Conservation (phyloP, 176 grass and related monocot genomes). For the Rhipidocladum racemiflorum region DNA sequence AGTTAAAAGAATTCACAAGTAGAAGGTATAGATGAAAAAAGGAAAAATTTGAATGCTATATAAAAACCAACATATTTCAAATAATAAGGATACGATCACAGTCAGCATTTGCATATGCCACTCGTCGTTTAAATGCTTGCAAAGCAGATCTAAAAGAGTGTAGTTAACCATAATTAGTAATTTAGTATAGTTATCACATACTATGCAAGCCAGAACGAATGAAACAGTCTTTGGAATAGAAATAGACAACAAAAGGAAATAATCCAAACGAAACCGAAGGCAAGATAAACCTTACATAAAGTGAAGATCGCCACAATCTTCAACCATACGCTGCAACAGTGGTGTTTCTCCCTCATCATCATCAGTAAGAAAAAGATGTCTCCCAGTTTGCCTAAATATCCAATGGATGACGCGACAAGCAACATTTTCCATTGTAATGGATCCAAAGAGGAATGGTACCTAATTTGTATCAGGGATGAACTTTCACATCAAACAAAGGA, state of each 20-base stretch:
- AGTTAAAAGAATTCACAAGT: conserved; percentile 38
- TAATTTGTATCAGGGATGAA: conserved; percentile 36
- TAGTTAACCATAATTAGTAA: neutral
- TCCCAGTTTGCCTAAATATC: conserved; percentile 88
- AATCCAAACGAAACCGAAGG: neutral
- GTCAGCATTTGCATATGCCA: conserved; percentile 76
- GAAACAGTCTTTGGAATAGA: neutral
- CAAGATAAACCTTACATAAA: conserved; percentile 75
- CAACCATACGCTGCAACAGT: conserved; percentile 77
- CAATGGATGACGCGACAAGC: conserved; percentile 75
- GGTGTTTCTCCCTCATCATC: conserved; percentile 65
- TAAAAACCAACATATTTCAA: neutral
- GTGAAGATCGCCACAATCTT: conserved; percentile 56
- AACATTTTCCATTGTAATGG: conserved; percentile 68
- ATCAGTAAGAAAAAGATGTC: conserved; percentile 92
- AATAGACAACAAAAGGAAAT: conserved; percentile 1
- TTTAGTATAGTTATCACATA: conserved; percentile 2
- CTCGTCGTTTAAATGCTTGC: conserved; percentile 57
- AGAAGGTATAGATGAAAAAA: neutral
- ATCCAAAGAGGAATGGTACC: conserved; percentile 84
- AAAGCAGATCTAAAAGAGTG: conserved; percentile 63
- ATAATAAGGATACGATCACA: conserved; percentile 81
- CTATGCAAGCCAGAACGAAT: neutral
- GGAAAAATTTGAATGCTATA: neutral
- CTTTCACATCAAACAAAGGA: neutral